Evolutionary conservation across 2,329 filamentous ascomycete species (phyloP).

Genomic region (Penicillium psychrosexuale): DNA sequence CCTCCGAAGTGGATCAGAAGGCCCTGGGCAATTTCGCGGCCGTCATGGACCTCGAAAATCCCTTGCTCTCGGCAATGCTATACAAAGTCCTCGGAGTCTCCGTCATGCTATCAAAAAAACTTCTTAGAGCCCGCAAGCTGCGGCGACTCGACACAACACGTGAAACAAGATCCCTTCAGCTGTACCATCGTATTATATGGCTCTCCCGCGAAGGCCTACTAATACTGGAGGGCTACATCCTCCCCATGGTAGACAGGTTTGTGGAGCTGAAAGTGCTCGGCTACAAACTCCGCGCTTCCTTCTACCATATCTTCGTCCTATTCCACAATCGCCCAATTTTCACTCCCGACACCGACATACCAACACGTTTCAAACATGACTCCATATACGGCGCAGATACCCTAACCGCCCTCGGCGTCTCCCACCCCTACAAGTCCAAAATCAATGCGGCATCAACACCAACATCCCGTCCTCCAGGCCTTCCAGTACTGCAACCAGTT

Average conservation of each 20-base stretch:
- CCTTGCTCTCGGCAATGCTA: constrained; percentile 69
- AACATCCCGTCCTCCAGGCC: constrained; percentile 35
- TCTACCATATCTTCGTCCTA: constrained; percentile 94
- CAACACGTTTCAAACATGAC: constrained; percentile 24
- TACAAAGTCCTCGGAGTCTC: constrained; percentile 91
- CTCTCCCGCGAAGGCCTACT: constrained; percentile 86
- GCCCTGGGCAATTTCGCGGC: constrained; percentile 87
- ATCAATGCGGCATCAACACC: not conserved
- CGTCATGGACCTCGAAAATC: constrained; percentile 72
- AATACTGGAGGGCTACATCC: constrained; percentile 79
- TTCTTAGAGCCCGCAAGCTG: constrained; percentile 77
- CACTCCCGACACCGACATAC: constrained; percentile 51
- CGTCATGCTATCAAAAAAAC: constrained; percentile 78
- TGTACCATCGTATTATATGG: constrained; percentile 93
- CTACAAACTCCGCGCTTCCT: constrained; percentile 87
- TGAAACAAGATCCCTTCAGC: constrained; percentile 73
- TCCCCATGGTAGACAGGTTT: constrained; percentile 77
- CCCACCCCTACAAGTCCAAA: constrained; percentile 18
- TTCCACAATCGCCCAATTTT: constrained; percentile 89
- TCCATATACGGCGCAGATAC: constrained; percentile 37
- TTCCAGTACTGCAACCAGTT: constrained; percentile 29
- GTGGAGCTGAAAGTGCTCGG: constrained; percentile 84
- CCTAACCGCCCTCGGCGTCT: constrained; percentile 43
- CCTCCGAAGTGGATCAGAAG: constrained; percentile 95
- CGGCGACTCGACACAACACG: constrained; percentile 76